Conservation (phyloP, 345 rosid species). For the Theobroma cacao region DNA sequence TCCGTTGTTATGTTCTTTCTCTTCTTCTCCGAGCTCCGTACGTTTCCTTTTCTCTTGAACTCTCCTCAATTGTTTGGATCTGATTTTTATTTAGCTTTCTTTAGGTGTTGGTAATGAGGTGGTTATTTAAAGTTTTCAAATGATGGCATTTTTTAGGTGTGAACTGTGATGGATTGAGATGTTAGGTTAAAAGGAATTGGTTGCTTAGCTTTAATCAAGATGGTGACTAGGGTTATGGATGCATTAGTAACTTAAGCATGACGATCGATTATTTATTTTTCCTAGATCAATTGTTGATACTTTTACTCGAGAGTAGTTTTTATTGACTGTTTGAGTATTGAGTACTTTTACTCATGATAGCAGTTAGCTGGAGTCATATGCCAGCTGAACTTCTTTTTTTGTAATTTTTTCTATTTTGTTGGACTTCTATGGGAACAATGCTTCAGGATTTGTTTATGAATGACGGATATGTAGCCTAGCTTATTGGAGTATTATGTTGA, state of each 20-base stretch:
- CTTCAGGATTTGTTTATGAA: not conserved
- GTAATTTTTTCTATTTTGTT: not conserved
- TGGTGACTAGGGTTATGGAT: not conserved
- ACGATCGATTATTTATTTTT: not conserved
- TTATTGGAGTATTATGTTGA: not conserved
- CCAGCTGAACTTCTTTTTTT: not conserved
- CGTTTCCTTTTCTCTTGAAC: slow-evolving; percentile 16
- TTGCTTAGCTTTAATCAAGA: not conserved
- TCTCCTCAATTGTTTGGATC: slow-evolving; percentile 2
- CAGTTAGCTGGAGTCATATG: not conserved
- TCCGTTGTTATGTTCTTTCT: slow-evolving; percentile 91
- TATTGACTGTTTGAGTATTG: not conserved
- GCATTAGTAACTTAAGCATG: not conserved
- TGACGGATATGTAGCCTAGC: not conserved
- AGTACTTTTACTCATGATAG: too few species aligned
- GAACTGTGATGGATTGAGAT: not conserved
- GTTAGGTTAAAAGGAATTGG: not conserved
- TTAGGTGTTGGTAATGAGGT: not conserved
- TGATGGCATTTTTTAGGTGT: not conserved
- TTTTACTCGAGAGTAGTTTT: not conserved
- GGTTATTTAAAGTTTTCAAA: not conserved
- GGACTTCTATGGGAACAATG: not conserved
- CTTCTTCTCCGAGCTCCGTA: slow-evolving; percentile 95
- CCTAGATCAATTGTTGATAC: not conserved
- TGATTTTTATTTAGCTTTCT: not conserved